Base-by-base conservation (phyloP, 2,329 filamentous ascomycete species). In the Juglanconis sp. region DNA sequence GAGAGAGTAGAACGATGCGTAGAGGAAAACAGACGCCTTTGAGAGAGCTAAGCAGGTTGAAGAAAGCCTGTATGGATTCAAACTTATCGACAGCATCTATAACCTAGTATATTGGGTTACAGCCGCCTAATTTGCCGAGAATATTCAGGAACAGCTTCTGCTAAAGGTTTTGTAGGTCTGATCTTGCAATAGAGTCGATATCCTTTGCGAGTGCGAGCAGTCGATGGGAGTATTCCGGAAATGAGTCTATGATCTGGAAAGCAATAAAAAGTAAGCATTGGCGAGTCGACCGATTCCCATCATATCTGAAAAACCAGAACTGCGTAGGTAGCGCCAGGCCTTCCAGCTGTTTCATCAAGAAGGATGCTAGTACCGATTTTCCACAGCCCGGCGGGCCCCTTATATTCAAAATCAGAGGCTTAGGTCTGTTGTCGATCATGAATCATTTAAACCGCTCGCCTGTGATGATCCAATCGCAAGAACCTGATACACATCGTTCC, bases 21-120 rank as follows among this genome's bases (percentile, higher is more conserved):
- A 73, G 62, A 5, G 72, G 69, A 2, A 65, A n/a, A 13, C 63
- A 17, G 3, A 30, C 57, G 44, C 4, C 57, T 57, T n/a, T 63
- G 3, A 71, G 42, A 30, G 69, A 66, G 3, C 64, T 61, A 1
- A 77, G 61, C 1, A 75, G 49, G 32, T 65, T 64, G 0, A 74
- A 50, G 1, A 76, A 15, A 1, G 65, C 40, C 6, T 59, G n/a
- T 5, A 73, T 67, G 17, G 55, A 56, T 30, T 74, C 69, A 17
- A 68, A 67, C 51, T 78, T 74, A 53, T 77, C 74, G 1, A 77
- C 35, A 2, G 67, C 75, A 66, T 78, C 75, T 49, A 77, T 70
- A 8, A 77, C 64, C 73, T 71, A 74, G 62, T 74, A 77, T 2
- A 77, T 30, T 1, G 72, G 67, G 4, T 56, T 30, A 38, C 6